Evolutionary conservation across 2,329 filamentous ascomycete species (phyloP).

Genomic region (Plectosphaerella sp.): DNA sequence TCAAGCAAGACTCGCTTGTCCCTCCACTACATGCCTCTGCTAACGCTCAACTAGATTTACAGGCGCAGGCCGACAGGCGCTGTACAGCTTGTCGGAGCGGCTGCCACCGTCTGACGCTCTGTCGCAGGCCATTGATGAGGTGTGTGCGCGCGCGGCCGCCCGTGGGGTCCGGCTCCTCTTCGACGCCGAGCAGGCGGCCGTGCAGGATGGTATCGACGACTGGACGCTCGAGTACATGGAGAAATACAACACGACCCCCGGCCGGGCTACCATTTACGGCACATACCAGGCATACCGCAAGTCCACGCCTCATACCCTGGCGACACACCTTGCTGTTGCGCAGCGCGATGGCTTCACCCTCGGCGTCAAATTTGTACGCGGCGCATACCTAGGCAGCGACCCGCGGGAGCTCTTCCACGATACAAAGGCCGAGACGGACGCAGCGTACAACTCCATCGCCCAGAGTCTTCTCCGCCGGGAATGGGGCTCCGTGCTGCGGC

Average conservation of each 20-base stretch:
- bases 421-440: constrained; percentile 67
- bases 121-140: constrained; percentile 63
- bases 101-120: constrained; percentile 61
- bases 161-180: constrained; percentile 73
- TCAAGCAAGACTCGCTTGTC: constrained; percentile 45
- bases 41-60: constrained; percentile 54
- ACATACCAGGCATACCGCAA: constrained; percentile 79
- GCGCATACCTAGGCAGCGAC: constrained; percentile 69
- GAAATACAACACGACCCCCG: constrained; percentile 62
- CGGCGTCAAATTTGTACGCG: constrained; percentile 71
- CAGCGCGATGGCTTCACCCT: constrained; percentile 58
- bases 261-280: constrained; percentile 69
- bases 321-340: constrained; percentile 55
- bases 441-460: constrained; percentile 68
- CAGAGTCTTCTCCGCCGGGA: constrained; percentile 60
- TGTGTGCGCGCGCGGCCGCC: constrained; percentile 67
- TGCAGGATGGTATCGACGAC: constrained; percentile 75
- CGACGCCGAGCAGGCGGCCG: constrained; percentile 77
- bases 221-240: constrained; percentile 77
- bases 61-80: constrained; percentile 71
- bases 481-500: constrained; percentile 41
- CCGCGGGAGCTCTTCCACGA: constrained; percentile 67
- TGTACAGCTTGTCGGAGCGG: constrained; percentile 60
- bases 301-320: constrained; percentile 51
- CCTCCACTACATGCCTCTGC: not conserved